A percentile compares a stretch with the other conserved stretches of the same genome.
Conservation (phyloP, 352 stramenopile genomes). For the Pythium coloratum region DNA sequence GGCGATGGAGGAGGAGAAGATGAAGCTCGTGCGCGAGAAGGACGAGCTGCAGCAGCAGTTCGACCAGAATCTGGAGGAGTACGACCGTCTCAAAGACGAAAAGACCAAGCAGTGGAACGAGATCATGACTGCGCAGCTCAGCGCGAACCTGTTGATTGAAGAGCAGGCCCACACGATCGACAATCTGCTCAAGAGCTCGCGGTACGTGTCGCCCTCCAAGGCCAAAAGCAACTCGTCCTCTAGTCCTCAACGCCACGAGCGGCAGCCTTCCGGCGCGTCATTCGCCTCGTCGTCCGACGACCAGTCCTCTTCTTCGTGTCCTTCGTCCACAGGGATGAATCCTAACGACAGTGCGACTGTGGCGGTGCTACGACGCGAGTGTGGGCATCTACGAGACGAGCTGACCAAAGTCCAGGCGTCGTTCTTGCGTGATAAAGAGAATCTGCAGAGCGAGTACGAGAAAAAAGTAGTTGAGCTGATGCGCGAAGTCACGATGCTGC, state of each 20-base stretch:
- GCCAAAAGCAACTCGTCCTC: constrained; percentile 23
- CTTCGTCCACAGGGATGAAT: background rate
- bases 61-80: constrained; percentile 45
- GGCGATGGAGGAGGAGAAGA: constrained; percentile 41
- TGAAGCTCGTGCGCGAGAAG: constrained; percentile 39
- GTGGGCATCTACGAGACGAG: constrained; percentile 30
- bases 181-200: constrained; percentile 58
- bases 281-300: background rate
- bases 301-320: background rate
- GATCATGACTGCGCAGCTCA: constrained; percentile 67
- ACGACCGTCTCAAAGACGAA: constrained; percentile 55
- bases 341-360: constrained; percentile 10
- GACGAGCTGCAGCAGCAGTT: constrained; percentile 42
- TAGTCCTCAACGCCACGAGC: constrained; percentile 14
- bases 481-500: constrained; percentile 40
- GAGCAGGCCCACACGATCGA: constrained; percentile 81
- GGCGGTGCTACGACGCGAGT: constrained; percentile 32
- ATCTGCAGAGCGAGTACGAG: constrained; percentile 36
- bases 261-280: constrained; percentile 7
- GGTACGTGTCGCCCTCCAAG: constrained; percentile 39
- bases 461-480: constrained; percentile 37
- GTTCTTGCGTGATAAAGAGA: constrained; percentile 30
- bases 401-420: constrained; percentile 26
- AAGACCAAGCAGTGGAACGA: constrained; percentile 74
- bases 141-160: constrained; percentile 75